Evolutionary conservation across 2,329 filamentous ascomycete species (phyloP), one percentile per base, ranked within the genome.

Genomic region (Geoglossum cookeanum): DNA sequence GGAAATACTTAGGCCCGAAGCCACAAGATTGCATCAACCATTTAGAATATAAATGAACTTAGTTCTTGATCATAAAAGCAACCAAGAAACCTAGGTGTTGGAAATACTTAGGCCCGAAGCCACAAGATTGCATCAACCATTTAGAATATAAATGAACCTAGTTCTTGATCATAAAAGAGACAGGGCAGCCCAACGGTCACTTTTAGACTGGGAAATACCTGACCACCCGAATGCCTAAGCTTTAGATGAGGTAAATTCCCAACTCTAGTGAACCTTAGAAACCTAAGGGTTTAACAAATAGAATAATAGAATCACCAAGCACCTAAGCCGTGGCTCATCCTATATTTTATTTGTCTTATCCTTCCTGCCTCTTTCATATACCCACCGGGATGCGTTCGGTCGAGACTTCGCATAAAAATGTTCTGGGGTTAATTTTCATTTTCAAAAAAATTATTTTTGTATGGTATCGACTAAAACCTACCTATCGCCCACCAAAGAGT

Each of bases 301-400:
- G n/a, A n/a, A n/a, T n/a, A n/a, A n/a, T n/a, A n/a, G n/a, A 35
- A 5, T 11, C 33, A 22, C 44, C 52, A 15, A 33, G 39, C 29
- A 42, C 39, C 39, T 35, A 35, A 35, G 33, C 33, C 33, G 11
- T 35, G 33, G 33, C 33, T 15, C 37, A 15, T n/a, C n/a, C n/a
- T n/a, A n/a, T n/a, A 15, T 42, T 15, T 42, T 42, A 4, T 8
- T 4, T 15, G 42, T 27, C 6, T 30, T 32, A 15, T 33, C 32
- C 22, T 27, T 42, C 32, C 33, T 17, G 1, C 22, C 30, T n/a
- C 35, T 29, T 29, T 54, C 51, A 52, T 33, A 61, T 37, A 42
- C 7, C 33, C 49, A 35, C 59, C 60, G 57, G 45, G 48, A 13
- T 37, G 27, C 7, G 3, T 56, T 61, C 27, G 59, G 39, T 47